phyloP scores from a whole-genome alignment of 441 rosid species.

The Aquilaria agallochum region DNA sequence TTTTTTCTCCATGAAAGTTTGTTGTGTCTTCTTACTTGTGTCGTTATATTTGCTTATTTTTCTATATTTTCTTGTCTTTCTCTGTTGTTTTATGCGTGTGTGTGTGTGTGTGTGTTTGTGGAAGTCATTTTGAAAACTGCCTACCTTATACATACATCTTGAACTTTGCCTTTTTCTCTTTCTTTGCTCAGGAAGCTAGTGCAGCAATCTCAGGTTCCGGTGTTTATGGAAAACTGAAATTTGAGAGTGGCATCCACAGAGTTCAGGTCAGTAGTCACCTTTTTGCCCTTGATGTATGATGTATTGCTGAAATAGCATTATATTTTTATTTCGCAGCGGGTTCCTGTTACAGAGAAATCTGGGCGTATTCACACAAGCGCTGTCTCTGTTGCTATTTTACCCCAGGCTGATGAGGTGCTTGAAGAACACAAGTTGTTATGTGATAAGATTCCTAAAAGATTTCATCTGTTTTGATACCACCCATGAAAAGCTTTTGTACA shows the following conservation, averaged over 20 bases:
- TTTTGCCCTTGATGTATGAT: slow-evolving; percentile 5
- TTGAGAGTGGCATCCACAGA: slow-evolving; percentile 97
- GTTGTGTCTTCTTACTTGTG: not conserved
- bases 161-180: slow-evolving; percentile 15
- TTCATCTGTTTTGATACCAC: too few relatives aligned
- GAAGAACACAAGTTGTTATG: slow-evolving; percentile 10
- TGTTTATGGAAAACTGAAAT: slow-evolving; percentile 90
- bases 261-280: slow-evolving; percentile 62
- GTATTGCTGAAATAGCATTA: slow-evolving; percentile 15
- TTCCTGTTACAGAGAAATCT: slow-evolving; percentile 90
- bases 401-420: slow-evolving; percentile 94
- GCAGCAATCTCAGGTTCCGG: slow-evolving; percentile 82
- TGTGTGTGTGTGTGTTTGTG: not conserved
- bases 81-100: not conserved
- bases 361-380: slow-evolving; percentile 95
- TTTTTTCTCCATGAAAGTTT: slow-evolving; percentile 3
- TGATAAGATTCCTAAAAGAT: too few relatives aligned
- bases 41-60: not conserved
- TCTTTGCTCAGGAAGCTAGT: slow-evolving; percentile 76
- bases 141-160: too few relatives aligned
- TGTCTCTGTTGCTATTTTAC: slow-evolving; percentile 94
- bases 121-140: too few relatives aligned
- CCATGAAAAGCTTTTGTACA: too few relatives aligned
- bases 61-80: not conserved
- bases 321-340: slow-evolving; percentile 62